Percentiles rank a stretch among this genome's conserved stretches.
phyloP scores from a whole-genome alignment of 352 stramenopile species.

The Albugo laibachii region DNA sequence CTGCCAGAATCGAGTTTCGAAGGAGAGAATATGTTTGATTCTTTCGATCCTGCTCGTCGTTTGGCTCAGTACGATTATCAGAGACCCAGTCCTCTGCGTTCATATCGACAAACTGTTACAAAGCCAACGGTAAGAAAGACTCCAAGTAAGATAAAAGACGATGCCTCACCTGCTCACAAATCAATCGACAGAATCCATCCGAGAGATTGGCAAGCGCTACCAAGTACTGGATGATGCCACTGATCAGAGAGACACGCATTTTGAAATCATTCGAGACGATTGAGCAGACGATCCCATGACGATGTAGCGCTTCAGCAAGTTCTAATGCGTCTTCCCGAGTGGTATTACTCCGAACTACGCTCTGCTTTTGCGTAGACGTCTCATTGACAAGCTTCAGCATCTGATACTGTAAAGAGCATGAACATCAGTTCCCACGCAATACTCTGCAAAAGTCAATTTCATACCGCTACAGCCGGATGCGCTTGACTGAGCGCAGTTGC shows the following conservation, averaged over 20 bases:
- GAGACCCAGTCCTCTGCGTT: slow-evolving; percentile 3
- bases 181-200: slow-evolving; percentile 56
- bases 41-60: slow-evolving; percentile 21
- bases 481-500: slow-evolving; percentile 46
- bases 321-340: slow-evolving; percentile 51
- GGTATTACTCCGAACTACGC: slow-evolving; percentile 35
- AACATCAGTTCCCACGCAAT: no score
- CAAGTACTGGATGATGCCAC: slow-evolving; percentile 60
- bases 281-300: slow-evolving; percentile 55
- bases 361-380: slow-evolving; percentile 55
- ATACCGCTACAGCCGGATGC: slow-evolving; percentile 40
- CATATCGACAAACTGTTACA: background rate
- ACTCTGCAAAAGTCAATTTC: background rate
- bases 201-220: slow-evolving; percentile 60
- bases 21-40: slow-evolving; percentile 35
- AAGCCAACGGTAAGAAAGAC: background rate
- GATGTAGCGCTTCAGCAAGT: slow-evolving; percentile 35
- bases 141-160: background rate
- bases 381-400: slow-evolving; percentile 64
- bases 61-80: slow-evolving; percentile 14
- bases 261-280: slow-evolving; percentile 68
- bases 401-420: slow-evolving; percentile 26
- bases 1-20: slow-evolving; percentile 60
- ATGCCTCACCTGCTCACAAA: slow-evolving; percentile 49
- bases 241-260: slow-evolving; percentile 33